Evolutionary conservation across 306 rosid genomes (phyloP).

Genomic region (Malus fusca): DNA sequence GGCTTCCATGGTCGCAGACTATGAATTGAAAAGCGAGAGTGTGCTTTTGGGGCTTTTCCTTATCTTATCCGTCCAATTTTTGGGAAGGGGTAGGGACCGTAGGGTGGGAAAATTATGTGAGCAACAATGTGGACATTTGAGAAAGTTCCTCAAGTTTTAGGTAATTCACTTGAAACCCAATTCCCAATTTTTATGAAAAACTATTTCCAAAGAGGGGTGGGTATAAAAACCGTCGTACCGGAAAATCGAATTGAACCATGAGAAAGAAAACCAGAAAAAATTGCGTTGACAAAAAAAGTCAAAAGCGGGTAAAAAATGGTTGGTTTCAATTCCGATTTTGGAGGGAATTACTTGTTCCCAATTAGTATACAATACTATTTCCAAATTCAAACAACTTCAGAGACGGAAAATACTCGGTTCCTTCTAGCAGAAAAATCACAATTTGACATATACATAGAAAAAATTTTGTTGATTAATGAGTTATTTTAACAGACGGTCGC

Average conservation of each 20-base stretch:
- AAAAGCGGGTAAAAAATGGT: too few species aligned
- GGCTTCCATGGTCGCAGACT: constrained; percentile 53
- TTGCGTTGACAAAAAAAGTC: accelerated
- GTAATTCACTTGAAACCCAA: background rate
- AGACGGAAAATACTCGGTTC: background rate
- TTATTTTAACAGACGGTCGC: background rate
- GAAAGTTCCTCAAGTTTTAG: background rate
- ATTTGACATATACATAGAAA: too few species aligned
- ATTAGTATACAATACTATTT: too few species aligned
- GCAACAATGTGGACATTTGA: background rate
- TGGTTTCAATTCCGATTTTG: background rate
- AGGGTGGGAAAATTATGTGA: background rate
- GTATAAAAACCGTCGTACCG: too few species aligned
- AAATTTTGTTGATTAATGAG: background rate
- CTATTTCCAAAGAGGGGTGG: background rate
- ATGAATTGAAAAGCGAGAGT: background rate
- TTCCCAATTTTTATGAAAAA: background rate
- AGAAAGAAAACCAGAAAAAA: too few species aligned
- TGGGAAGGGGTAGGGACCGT: background rate
- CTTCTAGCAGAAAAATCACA: too few species aligned
- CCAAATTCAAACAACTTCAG: background rate
- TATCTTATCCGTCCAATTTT: constrained; percentile 18
- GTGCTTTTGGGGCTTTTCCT: background rate
- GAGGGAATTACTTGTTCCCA: too few species aligned
- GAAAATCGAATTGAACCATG: too few species aligned